phyloP scores from a whole-genome alignment of 306 rosid genomes.

The Mimosa pudica region DNA sequence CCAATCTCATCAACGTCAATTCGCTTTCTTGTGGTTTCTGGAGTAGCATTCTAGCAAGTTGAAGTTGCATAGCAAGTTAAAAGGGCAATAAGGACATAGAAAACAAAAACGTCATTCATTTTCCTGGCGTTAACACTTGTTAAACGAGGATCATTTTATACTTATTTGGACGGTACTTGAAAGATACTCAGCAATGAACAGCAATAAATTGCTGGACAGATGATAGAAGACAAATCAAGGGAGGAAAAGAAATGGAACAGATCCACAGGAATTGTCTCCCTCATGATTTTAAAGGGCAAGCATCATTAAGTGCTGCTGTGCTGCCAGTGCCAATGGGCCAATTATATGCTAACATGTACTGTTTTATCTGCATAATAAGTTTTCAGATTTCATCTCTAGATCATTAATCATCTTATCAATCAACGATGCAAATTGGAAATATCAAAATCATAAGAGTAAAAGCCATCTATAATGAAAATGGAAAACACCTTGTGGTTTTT shows the following conservation, averaged over 20 bases:
- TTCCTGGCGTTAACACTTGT: background rate
- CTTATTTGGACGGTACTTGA: background rate
- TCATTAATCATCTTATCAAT: constrained; percentile 7
- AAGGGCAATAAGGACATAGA: background rate
- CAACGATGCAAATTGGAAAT: background rate
- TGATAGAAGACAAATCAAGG: constrained; percentile 19
- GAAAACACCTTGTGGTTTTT: constrained; percentile 7
- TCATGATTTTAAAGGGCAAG: constrained; percentile 7
- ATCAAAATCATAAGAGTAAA: constrained; percentile 17
- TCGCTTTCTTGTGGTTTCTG: background rate
- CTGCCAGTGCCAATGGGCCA: constrained; percentile 6
- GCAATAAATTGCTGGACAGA: constrained; percentile 9
- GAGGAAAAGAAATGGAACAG: background rate
- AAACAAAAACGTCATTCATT: background rate
- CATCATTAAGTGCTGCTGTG: constrained; percentile 20
- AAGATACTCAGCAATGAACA: background rate
- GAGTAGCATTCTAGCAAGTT: background rate
- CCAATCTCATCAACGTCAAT: background rate
- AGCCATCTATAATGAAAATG: constrained; percentile 23
- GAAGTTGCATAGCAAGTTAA: background rate
- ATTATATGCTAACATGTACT: background rate
- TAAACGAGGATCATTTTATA: background rate
- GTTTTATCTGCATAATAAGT: background rate
- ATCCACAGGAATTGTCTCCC: background rate
- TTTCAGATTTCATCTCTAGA: background rate